Conservation (phyloP, 2,329 filamentous ascomycete genomes). For the Trichophyton equinum region DNA sequence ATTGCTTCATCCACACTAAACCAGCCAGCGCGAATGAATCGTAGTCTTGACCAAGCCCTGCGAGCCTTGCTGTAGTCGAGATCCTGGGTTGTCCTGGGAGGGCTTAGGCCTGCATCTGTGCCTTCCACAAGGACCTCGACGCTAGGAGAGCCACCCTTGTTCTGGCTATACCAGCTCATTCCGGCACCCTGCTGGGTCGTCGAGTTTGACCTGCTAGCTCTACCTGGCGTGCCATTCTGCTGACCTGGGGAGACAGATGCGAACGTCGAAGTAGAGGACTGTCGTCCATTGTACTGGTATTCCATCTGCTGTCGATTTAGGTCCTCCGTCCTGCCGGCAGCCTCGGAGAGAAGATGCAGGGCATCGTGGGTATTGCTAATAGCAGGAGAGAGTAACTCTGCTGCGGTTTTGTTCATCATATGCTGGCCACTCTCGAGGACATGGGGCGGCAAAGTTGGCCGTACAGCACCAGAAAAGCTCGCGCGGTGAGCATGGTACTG, state of each 20-base stretch:
- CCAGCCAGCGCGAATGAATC: slow-evolving; percentile 94
- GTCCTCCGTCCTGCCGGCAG: slow-evolving; percentile 45
- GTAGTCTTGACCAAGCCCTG: slow-evolving; percentile 78
- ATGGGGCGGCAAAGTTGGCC: slow-evolving; percentile 5
- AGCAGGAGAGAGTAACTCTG: slow-evolving; percentile 48
- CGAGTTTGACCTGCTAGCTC: slow-evolving; percentile 24
- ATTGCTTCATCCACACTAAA: slow-evolving; percentile 90
- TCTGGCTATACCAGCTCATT: slow-evolving; percentile 41
- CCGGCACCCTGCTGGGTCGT: slow-evolving; percentile 28
- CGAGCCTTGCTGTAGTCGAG: slow-evolving; percentile 50
- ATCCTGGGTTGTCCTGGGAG: slow-evolving; percentile 21
- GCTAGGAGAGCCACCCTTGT: slow-evolving; percentile 7
- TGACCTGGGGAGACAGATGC: slow-evolving; percentile 27
- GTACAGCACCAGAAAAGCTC: slow-evolving; percentile 9
- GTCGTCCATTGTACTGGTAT: slow-evolving; percentile 32
- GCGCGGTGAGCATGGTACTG: slow-evolving; percentile 7
- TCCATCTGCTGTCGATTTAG: slow-evolving; percentile 37
- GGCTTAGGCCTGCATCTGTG: slow-evolving; percentile 8
- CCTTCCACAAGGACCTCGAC: slow-evolving; percentile 8
- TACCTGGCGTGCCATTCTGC: slow-evolving; percentile 25
- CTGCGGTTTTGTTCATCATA: slow-evolving; percentile 48
- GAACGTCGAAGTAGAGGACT: slow-evolving; percentile 28
- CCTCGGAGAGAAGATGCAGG: slow-evolving; percentile 80
- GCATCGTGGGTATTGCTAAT: slow-evolving; percentile 90
- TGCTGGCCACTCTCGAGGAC: slow-evolving; percentile 42